These are phyloP conservation scores for Diatrype stigma DNA, from an alignment of 2,329 filamentous ascomycete species.

Conservation along the genomic window DNA sequence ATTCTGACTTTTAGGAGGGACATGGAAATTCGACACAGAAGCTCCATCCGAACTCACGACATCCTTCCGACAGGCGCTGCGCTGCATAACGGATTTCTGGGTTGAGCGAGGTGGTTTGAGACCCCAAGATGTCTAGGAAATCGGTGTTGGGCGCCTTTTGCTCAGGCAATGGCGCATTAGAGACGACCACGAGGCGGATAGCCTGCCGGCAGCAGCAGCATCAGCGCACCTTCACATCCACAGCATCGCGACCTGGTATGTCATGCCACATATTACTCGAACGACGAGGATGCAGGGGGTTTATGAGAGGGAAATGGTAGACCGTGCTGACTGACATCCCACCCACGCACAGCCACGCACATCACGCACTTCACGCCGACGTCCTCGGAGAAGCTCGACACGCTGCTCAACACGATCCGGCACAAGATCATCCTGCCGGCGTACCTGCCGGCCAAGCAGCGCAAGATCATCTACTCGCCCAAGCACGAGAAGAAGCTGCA, in stretches of 20 bases:
- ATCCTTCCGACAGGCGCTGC: too few relatives aligned
- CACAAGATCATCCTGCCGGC: conserved; percentile 58
- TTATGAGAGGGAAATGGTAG: too few relatives aligned
- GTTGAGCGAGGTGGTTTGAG: not conserved
- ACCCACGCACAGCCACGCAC: conserved; percentile 20
- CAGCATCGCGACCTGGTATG: conserved; percentile 23
- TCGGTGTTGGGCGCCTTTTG: conserved; percentile 21
- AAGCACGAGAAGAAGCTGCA: conserved; percentile 45
- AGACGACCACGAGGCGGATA: conserved; percentile 19
- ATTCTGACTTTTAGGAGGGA: not conserved
- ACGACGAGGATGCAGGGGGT: too few relatives aligned
- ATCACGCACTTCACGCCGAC: conserved; percentile 46
- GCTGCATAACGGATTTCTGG: too few relatives aligned
- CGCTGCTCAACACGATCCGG: conserved; percentile 49
- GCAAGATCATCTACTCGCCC: conserved; percentile 46
- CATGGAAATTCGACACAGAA: conserved; percentile 9
- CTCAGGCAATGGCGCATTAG: conserved; percentile 21
- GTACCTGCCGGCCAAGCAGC: conserved; percentile 51
- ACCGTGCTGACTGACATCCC: too few relatives aligned
- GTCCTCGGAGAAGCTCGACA: conserved; percentile 50
- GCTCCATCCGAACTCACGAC: too few relatives aligned
- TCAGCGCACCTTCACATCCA: conserved; percentile 23
- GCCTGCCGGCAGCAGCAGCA: conserved; percentile 6
- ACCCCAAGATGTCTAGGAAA: conserved; percentile 21
- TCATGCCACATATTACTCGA: not conserved